Base-by-base conservation (phyloP, 2,329 filamentous ascomycete species). In the Trichoderma atrobrunneum region DNA sequence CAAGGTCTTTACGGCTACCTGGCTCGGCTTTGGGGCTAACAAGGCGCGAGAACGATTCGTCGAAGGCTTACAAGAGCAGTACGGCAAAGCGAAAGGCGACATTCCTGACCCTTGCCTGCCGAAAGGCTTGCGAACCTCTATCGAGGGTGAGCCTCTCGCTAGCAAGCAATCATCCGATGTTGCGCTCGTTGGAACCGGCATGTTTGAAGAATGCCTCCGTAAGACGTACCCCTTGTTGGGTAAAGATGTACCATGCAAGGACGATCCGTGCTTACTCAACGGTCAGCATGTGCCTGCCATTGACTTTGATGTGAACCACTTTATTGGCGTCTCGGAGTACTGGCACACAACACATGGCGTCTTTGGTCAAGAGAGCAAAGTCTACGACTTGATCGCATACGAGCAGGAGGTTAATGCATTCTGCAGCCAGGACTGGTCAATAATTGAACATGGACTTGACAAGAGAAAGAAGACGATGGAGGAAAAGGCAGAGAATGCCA, bases 321-420 rank as follows among this genome's bases (percentile, higher is more conserved):
- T 99, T 78, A 91, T 99, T 32, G 96, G 96, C 12, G 95, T 99
- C 4, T 98, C 95, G 1, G 96, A 99, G 79, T 99, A 97, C 82
- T 99, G 96, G 95, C 96, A 99, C 81, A 97, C 95, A 0, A 99
- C 96, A 0, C 96, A 99, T 77, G 94, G 96, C 70, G 91, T 98
- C 2, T 98, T 99, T 77, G 90, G 90, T 5, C 90, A 93, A 74
- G 87, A 89, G 73, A 91, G 93, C 75, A 93, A 94, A 76, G 90
- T 93, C 0, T 99, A 98, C 80, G 94, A 98, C 78, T 93, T 97
- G 76, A 89, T 91, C 73, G 94, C 92, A 0, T 99, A 98, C 77
- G 95, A 98, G 79, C 86, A 91, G 74, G 90, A 92, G 43, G 96
- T 98, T 5, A 87, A 91, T 73, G 89, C 93, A 7, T 98, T 97